Evolutionary conservation across 2,329 filamentous ascomycete genomes (phyloP).

Genomic region (Gaeumannomyces sp.): DNA sequence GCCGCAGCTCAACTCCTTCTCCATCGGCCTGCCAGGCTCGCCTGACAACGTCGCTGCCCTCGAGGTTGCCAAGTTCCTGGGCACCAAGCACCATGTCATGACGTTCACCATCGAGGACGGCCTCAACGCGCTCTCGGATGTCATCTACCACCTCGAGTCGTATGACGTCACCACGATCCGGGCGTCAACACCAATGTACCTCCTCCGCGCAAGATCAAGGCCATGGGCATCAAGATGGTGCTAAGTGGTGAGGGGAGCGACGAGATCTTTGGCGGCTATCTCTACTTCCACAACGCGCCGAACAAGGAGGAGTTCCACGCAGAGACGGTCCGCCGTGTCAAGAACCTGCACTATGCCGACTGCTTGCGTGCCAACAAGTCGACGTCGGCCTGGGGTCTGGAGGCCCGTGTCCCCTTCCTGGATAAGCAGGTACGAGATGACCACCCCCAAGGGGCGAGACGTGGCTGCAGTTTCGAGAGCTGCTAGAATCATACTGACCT

Average conservation of each 20-base stretch:
- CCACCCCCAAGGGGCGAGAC: too few species aligned
- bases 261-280: constrained; percentile 96
- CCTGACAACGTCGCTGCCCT: constrained; percentile 88
- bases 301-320: constrained; percentile 89
- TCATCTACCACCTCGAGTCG: constrained; percentile 96
- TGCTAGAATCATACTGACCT: constrained; percentile 16
- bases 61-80: constrained; percentile 92
- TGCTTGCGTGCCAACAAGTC: constrained; percentile 99
- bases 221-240: constrained; percentile 99
- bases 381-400: constrained; percentile 94
- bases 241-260: constrained; percentile 94
- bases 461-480: background rate
- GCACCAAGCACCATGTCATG: constrained; percentile 96
- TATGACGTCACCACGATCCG: constrained; percentile 99
- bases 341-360: constrained; percentile 95
- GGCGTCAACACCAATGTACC: constrained; percentile 97
- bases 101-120: constrained; percentile 98
- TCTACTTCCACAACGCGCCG: constrained; percentile 96
- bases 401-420: constrained; percentile 95
- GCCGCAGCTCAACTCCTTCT: constrained; percentile 96
- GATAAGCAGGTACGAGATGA: constrained; percentile 66
- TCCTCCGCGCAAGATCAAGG: constrained; percentile 97
- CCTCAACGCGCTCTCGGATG: constrained; percentile 91
- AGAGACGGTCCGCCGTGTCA: constrained; percentile 88
- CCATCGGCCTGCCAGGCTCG: constrained; percentile 87